phyloP scores from a whole-genome alignment of 1,139 yeast genomes.

The Saccharomyces hybrid region DNA sequence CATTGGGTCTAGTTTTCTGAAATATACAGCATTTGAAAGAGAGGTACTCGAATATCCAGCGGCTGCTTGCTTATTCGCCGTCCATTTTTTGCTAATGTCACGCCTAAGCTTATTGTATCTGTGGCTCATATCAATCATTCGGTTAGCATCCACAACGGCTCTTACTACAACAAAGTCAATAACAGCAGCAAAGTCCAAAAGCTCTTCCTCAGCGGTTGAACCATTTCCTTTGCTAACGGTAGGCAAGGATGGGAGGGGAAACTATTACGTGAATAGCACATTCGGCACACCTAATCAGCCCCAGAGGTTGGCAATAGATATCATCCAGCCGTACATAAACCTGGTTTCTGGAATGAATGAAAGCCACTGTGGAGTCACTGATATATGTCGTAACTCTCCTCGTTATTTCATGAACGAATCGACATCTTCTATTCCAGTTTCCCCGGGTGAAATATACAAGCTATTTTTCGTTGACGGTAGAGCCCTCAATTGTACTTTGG shows the following conservation, averaged over 20 bases:
- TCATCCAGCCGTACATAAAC: constrained; percentile 40
- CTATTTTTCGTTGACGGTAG: constrained; percentile 20
- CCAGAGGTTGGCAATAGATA: constrained; percentile 35
- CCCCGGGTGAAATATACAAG: constrained; percentile 7
- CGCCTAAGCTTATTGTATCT: background rate
- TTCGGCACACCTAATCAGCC: constrained; percentile 36
- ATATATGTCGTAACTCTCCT: constrained; percentile 15
- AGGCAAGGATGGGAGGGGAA: constrained; percentile 18
- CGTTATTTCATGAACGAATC: constrained; percentile 17
- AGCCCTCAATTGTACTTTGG: constrained; percentile 19
- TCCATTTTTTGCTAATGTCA: background rate
- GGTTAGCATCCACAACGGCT: constrained; percentile 1
- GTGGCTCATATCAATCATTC: background rate
- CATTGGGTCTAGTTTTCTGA: background rate
- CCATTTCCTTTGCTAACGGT: constrained; percentile 18
- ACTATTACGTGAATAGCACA: constrained; percentile 32
- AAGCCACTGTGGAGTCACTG: constrained; percentile 18
- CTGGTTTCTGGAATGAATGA: constrained; percentile 28
- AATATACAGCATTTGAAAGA: background rate
- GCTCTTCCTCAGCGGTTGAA: background rate
- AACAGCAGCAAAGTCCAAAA: background rate
- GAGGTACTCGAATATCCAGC: background rate
- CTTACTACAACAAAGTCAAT: background rate
- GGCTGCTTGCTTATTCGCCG: background rate
- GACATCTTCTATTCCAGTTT: constrained; percentile 10